Evolutionary conservation across 2,329 filamentous ascomycete genomes (phyloP), one percentile per base, ranked within the genome.

Genomic region (Bipolaris zeicola): DNA sequence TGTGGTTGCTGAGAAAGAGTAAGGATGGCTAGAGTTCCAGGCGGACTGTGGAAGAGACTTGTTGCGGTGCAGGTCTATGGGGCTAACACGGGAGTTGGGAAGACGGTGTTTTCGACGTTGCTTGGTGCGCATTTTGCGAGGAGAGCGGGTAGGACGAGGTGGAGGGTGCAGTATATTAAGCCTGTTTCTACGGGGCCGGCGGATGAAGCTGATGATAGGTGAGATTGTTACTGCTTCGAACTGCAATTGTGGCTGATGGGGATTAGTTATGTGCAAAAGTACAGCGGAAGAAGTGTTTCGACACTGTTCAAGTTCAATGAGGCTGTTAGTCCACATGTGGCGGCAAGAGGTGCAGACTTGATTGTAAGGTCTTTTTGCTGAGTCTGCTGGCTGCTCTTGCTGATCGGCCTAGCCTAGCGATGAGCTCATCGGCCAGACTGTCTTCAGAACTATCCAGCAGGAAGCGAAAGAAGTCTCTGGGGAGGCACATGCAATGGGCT

Each of bases 81-180:
- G 26, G 89, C 91, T 44, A 95, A 94, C 67, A 95, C 91, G 0
- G 86, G 90, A 63, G 90, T 95, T 24, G 91, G 91, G 62, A 96
- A 96, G 80, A 96, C 91, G 0, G 85, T 96, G 31, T 83, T 92
- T 55, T 88, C 89, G 1, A 92, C 90, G 0, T 76, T 92, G 11
- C 79, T 96, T 3, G 89, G 86, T 72, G 87, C 85, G 60, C 83
- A 88, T 7, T 82, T 73, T 44, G 22, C 50, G 8, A 59, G 44
- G 18, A 55, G 59, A 22, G 18, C 18, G 5, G 61, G 55, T 6
- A 56, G 46, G n/a, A 58, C 56, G 5, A 66, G 55, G 62, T 74
- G 65, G 43, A 76, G 77, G 18, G 82, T 87, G 1, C 81, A 83
- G 10, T 96, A 90, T 72, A 72, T 96, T 52, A 96, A 96, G 73